Evolutionary conservation across 2,329 filamentous ascomycete genomes (phyloP).

Genomic region (Phoma sp.): DNA sequence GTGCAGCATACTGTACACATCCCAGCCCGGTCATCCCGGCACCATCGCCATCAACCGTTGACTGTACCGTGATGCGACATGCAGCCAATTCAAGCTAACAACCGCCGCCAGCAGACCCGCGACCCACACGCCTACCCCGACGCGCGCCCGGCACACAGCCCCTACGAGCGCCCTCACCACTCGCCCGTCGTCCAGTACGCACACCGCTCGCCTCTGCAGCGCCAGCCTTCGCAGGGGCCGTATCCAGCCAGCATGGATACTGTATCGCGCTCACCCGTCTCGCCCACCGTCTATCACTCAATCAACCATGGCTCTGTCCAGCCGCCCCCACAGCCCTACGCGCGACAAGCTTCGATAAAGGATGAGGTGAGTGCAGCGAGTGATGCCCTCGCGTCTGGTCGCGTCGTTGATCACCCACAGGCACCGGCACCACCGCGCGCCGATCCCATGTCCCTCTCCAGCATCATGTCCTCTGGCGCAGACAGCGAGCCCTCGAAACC

Average conservation of each 20-base stretch:
- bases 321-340: conserved; percentile 41
- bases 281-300: conserved; percentile 43
- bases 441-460: conserved; percentile 95
- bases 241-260: conserved; percentile 42
- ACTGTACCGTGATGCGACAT: background rate
- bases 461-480: conserved; percentile 84
- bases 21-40: background rate
- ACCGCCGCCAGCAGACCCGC: conserved; percentile 32
- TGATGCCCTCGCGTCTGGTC: conserved; percentile 11
- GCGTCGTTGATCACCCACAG: conserved; percentile 29
- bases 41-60: background rate
- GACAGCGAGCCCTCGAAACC: conserved; percentile 69
- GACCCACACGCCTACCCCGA: conserved; percentile 44
- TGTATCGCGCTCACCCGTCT: conserved; percentile 47
- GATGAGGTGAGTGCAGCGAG: conserved; percentile 40
- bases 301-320: conserved; percentile 45
- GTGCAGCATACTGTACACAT: background rate
- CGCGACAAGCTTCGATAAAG: conserved; percentile 39
- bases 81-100: conserved; percentile 26
- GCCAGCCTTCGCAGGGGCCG: conserved; percentile 44
- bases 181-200: conserved; percentile 43
- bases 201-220: conserved; percentile 47
- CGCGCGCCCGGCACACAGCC: conserved; percentile 39
- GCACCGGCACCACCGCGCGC: conserved; percentile 73
- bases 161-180: conserved; percentile 48